phyloP scores from a whole-genome alignment of 2,329 filamentous ascomycete genomes.

The Ophioceras dolichostomum region DNA sequence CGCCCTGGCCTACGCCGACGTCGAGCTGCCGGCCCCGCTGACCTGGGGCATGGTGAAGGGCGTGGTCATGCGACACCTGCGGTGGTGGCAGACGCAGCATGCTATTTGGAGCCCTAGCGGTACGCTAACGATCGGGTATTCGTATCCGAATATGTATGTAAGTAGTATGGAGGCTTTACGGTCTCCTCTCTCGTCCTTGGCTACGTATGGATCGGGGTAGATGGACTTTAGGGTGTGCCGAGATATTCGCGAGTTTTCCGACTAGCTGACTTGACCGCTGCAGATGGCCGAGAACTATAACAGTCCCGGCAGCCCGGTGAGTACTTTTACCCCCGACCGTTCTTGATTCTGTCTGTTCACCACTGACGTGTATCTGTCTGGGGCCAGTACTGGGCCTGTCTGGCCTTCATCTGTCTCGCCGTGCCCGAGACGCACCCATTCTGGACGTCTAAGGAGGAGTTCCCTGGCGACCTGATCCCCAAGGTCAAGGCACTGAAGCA shows the following conservation, averaged over 20 bases:
- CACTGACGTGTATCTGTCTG: no score
- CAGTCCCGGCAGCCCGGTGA: constrained; percentile 53
- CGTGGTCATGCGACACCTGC: constrained; percentile 58
- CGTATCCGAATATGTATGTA: constrained; percentile 65
- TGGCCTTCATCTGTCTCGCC: constrained; percentile 64
- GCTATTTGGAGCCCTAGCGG: constrained; percentile 66
- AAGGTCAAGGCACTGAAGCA: constrained; percentile 49
- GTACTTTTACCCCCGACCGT: constrained; percentile 7
- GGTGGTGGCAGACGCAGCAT: constrained; percentile 68
- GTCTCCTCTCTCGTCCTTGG: no score
- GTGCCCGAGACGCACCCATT: constrained; percentile 60
- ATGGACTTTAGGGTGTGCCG: background rate
- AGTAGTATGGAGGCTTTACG: no score
- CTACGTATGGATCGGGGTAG: background rate
- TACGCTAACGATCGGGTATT: constrained; percentile 64
- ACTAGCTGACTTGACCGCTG: no score
- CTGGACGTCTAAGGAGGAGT: constrained; percentile 58
- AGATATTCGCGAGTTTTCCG: no score
- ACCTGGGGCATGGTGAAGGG: constrained; percentile 74
- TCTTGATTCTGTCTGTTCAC: no score
- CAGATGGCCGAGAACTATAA: constrained; percentile 75
- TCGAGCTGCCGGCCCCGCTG: constrained; percentile 58
- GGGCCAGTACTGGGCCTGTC: constrained; percentile 62
- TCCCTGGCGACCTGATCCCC: constrained; percentile 36
- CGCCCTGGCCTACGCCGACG: constrained; percentile 61